These are phyloP conservation scores for Termitomyces sp. DNA, from an alignment of 768 basidiomycete genomes.

Conservation along the genomic window DNA sequence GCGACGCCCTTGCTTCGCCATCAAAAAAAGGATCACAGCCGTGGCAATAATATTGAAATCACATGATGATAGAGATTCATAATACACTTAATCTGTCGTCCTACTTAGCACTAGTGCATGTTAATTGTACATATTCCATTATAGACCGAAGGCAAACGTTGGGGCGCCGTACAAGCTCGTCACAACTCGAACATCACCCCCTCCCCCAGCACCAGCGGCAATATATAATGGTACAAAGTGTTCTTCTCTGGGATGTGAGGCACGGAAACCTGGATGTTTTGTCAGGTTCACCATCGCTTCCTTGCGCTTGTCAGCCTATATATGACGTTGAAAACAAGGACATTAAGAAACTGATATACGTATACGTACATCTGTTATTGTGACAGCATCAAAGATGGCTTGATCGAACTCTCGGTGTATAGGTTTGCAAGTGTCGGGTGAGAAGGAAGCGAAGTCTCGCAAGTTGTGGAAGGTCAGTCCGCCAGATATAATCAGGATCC, in stretches of 20 bases:
- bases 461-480: conserved; percentile 69
- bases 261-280: conserved; percentile 55
- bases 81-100: no score
- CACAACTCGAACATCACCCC: conserved; percentile 42
- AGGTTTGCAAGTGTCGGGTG: conserved; percentile 40
- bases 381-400: conserved; percentile 53
- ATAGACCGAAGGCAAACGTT: conserved; percentile 64
- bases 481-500: conserved; percentile 64
- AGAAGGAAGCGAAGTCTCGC: conserved; percentile 43
- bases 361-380: conserved; percentile 34
- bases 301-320: conserved; percentile 46
- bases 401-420: conserved; percentile 51
- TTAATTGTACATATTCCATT: background rate
- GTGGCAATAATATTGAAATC: conserved; percentile 9
- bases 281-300: conserved; percentile 48
- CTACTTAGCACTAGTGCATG: no score
- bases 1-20: conserved; percentile 1
- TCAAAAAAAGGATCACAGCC: conserved; percentile 10
- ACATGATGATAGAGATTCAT: conserved; percentile 1
- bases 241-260: conserved; percentile 71
- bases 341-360: background rate
- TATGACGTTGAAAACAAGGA: conserved; percentile 3
- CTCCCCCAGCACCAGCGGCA: conserved; percentile 67
- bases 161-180: conserved; percentile 50
- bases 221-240: conserved; percentile 80